Evolutionary conservation across 192 early-diverging fungal genomes (phyloP).

Genomic region (Coemansia sp.): DNA sequence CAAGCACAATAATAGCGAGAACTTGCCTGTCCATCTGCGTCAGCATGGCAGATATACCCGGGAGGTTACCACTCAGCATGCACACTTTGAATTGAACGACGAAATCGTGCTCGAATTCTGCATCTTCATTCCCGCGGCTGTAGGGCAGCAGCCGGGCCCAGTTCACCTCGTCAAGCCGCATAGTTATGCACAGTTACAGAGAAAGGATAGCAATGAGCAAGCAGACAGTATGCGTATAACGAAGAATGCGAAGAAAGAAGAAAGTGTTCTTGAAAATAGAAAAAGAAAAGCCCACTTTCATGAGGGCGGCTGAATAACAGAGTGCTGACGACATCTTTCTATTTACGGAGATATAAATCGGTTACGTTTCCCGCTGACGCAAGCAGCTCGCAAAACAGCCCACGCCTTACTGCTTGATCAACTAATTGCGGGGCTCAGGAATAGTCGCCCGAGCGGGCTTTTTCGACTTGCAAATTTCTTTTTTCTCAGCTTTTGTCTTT

Average conservation of each 20-base stretch:
- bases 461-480: neutral
- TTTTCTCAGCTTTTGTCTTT: constrained; percentile 3
- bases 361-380: no score
- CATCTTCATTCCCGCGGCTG: constrained; percentile 37
- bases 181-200: constrained; percentile 17
- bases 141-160: constrained; percentile 48
- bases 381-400: neutral
- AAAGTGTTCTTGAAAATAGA: neutral
- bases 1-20: neutral
- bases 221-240: constrained; percentile 5
- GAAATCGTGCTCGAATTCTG: constrained; percentile 35
- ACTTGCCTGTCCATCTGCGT: constrained; percentile 38
- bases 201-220: constrained; percentile 4
- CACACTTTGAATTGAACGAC: constrained; percentile 35
- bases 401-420: neutral
- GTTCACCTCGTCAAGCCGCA: constrained; percentile 47
- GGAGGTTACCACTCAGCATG: constrained; percentile 28
- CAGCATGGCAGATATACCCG: constrained; percentile 23
- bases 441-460: neutral
- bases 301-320: neutral
- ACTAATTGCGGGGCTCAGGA: neutral
- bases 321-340: constrained; percentile 1
- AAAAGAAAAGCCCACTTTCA: neutral
- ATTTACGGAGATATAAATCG: no score
- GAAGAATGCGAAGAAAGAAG: neutral